Evolutionary conservation across 2,329 filamentous ascomycete genomes (phyloP).

Genomic region (Ophiostoma pallidulum): DNA sequence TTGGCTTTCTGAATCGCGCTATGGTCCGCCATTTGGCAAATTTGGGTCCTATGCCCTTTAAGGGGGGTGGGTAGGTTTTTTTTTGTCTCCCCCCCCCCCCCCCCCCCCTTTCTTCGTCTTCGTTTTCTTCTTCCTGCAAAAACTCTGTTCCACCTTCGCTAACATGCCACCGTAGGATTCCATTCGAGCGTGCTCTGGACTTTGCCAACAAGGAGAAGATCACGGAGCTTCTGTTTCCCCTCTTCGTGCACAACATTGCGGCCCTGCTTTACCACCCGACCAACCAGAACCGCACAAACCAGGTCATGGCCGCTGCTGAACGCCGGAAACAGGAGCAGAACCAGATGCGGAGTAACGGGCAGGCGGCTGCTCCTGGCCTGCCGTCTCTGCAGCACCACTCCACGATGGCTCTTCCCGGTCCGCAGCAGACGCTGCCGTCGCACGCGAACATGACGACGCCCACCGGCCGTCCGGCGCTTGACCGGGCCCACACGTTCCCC

Average conservation of each 20-base stretch:
- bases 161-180: conserved; percentile 57
- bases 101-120: too few species aligned
- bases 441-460: conserved; percentile 50
- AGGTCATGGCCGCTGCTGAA: conserved; percentile 79
- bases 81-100: conserved; percentile 14
- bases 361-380: conserved; percentile 42
- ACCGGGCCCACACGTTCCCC: conserved; percentile 85
- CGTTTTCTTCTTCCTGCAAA: too few species aligned
- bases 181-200: conserved; percentile 92
- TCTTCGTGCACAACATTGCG: conserved; percentile 97
- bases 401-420: conserved; percentile 50
- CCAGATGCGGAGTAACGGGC: conserved; percentile 54
- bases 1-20: conserved; percentile 96
- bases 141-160: too few species aligned
- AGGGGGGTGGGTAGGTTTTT: conserved; percentile 78
- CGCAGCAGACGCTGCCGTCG: conserved; percentile 48
- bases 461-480: conserved; percentile 59
- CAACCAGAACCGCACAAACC: conserved; percentile 72
- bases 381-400: conserved; percentile 58
- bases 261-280: conserved; percentile 87
- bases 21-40: conserved; percentile 96
- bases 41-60: conserved; percentile 97
- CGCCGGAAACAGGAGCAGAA: conserved; percentile 66
- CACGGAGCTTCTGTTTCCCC: conserved; percentile 84
- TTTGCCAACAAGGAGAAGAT: conserved; percentile 99